phyloP scores from a whole-genome alignment of 1,139 yeast genomes.

The Yamadazyma sp. region DNA sequence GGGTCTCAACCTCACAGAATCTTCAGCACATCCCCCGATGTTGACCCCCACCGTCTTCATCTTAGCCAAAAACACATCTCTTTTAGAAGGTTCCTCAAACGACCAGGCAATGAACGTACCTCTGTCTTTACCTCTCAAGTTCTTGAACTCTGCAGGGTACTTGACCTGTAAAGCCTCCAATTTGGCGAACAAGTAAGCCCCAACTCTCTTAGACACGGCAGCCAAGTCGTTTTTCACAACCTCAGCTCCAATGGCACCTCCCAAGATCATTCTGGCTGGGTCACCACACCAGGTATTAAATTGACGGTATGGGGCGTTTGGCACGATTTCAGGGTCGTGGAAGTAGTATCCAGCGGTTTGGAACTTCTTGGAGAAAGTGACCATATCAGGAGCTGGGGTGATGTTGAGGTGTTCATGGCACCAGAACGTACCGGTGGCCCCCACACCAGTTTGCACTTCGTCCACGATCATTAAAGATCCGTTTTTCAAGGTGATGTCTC shows the following conservation, averaged over 20 bases:
- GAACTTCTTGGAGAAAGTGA: conserved; percentile 74
- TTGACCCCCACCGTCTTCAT: conserved; percentile 61
- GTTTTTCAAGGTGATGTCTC: conserved; percentile 61
- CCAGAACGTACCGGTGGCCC: conserved; percentile 73
- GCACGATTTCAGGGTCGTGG: conserved; percentile 60
- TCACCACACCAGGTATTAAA: conserved; percentile 88
- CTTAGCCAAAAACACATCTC: conserved; percentile 51
- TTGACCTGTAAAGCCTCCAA: conserved; percentile 43
- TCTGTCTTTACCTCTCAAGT: conserved; percentile 65
- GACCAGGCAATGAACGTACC: conserved; percentile 83
- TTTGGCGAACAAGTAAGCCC: conserved; percentile 54
- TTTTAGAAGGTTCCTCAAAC: conserved; percentile 41
- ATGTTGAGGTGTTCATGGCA: conserved; percentile 71
- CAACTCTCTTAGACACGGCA: conserved; percentile 52
- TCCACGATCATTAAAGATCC: conserved; percentile 64
- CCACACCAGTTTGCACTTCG: conserved; percentile 77
- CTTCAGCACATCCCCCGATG: conserved; percentile 73
- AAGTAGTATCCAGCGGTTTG: conserved; percentile 80
- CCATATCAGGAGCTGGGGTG: conserved; percentile 66
- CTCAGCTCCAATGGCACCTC: conserved; percentile 64
- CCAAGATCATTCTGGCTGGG: conserved; percentile 65
- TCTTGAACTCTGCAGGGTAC: conserved; percentile 45
- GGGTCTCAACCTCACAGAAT: conserved; percentile 68
- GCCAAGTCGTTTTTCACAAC: conserved; percentile 52
- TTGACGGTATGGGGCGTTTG: conserved; percentile 67